These are phyloP conservation scores for Blastomyces parvus DNA, from an alignment of 2,329 filamentous ascomycete genomes.

Conservation along the genomic window DNA sequence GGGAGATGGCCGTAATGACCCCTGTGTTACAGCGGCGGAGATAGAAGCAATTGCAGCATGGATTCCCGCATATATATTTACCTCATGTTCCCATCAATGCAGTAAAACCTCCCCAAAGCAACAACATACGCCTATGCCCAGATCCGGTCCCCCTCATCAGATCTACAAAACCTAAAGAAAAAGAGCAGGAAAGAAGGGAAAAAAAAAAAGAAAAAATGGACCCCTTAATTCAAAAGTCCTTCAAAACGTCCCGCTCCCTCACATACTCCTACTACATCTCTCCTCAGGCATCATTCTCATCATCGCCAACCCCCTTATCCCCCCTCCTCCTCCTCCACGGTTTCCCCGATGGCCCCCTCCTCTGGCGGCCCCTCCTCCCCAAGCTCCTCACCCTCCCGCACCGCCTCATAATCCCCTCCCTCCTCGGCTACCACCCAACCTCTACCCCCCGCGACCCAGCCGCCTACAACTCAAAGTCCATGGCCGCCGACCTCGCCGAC, in stretches of 20 bases:
- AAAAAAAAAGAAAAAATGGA: too few relatives aligned
- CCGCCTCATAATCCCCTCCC: conserved; percentile 4
- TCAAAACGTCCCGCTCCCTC: conserved; percentile 2
- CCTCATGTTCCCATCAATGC: too few relatives aligned
- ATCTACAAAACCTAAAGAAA: background rate
- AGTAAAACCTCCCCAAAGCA: too few relatives aligned
- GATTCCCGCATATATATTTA: too few relatives aligned
- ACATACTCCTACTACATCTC: conserved; percentile 5
- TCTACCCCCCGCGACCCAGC: background rate
- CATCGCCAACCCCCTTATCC: background rate
- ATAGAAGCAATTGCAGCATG: background rate
- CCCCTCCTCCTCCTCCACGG: conserved; percentile 6
- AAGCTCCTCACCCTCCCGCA: background rate
- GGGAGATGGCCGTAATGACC: too few relatives aligned
- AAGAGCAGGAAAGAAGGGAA: background rate
- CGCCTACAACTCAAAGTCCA: background rate
- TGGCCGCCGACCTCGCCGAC: background rate
- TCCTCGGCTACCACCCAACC: conserved; percentile 2
- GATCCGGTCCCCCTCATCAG: too few relatives aligned
- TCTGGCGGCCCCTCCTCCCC: background rate
- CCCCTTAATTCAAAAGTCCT: background rate
- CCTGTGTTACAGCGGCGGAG: too few relatives aligned
- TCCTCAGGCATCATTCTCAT: background rate
- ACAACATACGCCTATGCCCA: too few relatives aligned
- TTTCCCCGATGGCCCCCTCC: background rate